phyloP scores from a whole-genome alignment of 208 protist genomes.

The Trichomonas vaginalis region DNA sequence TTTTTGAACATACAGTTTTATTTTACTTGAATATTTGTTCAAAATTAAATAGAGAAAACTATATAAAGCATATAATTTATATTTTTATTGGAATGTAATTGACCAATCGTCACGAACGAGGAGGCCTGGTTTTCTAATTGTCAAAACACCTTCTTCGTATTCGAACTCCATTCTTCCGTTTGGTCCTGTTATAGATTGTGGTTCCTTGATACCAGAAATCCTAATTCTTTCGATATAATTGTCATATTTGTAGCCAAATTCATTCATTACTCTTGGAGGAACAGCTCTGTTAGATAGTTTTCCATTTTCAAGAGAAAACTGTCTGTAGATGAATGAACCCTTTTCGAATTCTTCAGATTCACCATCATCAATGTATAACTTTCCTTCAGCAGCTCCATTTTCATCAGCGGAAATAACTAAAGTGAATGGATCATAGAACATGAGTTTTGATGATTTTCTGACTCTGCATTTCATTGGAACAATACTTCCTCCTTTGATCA shows the following conservation, averaged over 20 bases:
- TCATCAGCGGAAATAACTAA: constrained; percentile 35
- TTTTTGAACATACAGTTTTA: too few relatives aligned
- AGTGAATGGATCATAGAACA: constrained; percentile 49
- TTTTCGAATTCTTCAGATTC: constrained; percentile 8
- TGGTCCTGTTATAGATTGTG: neutral
- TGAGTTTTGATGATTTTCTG: constrained; percentile 56
- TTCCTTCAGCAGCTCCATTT: constrained; percentile 6
- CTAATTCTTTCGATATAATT: neutral
- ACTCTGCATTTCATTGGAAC: constrained; percentile 65
- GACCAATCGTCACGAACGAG: neutral
- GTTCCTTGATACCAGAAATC: neutral
- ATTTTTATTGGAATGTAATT: neutral
- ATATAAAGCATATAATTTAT: too few relatives aligned
- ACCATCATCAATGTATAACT: constrained; percentile 32
- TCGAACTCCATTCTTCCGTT: neutral
- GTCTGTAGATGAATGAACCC: neutral
- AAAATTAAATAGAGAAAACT: too few relatives aligned
- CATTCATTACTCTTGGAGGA: neutral
- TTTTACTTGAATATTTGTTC: too few relatives aligned
- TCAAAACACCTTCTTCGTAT: neutral
- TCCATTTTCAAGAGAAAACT: too few relatives aligned
- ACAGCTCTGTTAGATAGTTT: neutral
- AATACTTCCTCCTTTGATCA: constrained; percentile 67
- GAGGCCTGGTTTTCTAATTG: neutral
- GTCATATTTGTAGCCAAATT: neutral